A percentile compares a stretch with the other conserved stretches of the same genome.
Evolutionary conservation across 176 grass and related monocot genomes (phyloP).

Genomic region (Eragrostis curvula): DNA sequence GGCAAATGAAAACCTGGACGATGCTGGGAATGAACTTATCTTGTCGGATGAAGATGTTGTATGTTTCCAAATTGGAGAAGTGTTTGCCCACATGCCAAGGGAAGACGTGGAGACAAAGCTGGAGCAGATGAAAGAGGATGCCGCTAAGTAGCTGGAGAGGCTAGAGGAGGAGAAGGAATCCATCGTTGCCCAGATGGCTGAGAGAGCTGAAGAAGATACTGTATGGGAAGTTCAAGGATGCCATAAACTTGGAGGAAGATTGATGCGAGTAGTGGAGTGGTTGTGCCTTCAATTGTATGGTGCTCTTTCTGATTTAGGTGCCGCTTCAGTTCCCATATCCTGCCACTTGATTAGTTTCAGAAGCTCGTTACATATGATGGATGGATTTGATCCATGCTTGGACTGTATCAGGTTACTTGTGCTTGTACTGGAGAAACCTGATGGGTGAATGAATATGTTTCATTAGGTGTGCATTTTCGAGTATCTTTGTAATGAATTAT

Average conservation of each 20-base stretch:
- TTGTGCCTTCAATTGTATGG: background rate
- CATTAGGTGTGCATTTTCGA: background rate
- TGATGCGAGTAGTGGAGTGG: background rate
- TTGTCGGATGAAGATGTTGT: constrained; percentile 94
- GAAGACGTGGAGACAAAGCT: constrained; percentile 85
- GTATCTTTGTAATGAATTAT: background rate
- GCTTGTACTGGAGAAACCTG: background rate
- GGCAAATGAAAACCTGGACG: constrained; percentile 91
- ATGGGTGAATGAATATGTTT: background rate
- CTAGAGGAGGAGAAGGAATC: constrained; percentile 87
- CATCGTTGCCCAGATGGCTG: constrained; percentile 79
- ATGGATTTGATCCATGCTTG: background rate
- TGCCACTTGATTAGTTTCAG: background rate
- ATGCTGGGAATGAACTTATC: constrained; percentile 92
- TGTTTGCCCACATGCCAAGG: constrained; percentile 83
- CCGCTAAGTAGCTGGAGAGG: constrained; percentile 67
- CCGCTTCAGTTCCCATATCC: background rate
- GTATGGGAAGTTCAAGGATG: constrained; percentile 94
- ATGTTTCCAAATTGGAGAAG: constrained; percentile 91
- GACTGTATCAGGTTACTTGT: background rate
- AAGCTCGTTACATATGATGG: background rate
- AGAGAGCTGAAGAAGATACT: constrained; percentile 88
- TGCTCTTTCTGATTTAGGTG: background rate
- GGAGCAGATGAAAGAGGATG: constrained; percentile 96
- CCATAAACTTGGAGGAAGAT: constrained; percentile 99